Evolutionary conservation across 805 yeast species (phyloP), one percentile per base, ranked within the genome.

Genomic region (Yamadazyma endophytica): DNA sequence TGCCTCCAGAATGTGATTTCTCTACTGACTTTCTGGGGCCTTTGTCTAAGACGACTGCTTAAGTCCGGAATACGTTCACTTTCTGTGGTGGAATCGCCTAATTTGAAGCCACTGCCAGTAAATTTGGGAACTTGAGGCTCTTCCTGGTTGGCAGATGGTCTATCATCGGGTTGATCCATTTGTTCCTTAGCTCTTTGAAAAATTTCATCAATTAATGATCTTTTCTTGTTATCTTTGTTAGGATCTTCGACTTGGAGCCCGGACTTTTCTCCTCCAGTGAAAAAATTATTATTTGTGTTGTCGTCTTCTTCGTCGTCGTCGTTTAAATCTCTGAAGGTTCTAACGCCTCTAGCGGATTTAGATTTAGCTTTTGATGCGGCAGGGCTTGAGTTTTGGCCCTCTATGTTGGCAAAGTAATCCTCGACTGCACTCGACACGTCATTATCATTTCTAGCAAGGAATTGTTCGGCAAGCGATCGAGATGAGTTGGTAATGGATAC

Each of bases 1-100:
- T 92, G 90, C 45, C 79, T 82, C 98, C 98, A 92, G 55, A 92
- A 90, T 0, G 95, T 86, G 40, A 92, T 82, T 25, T 83, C 83
- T 50, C 97, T 73, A 12, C 73, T 70, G 4, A 82, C 96, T 36
- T 76, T 79, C 23, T 41, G 35, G 5, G 66, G 66, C 27, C 45
- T 46, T 26, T 43, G 42, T 4, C 50, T 47, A 13, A 32, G 15
- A 21, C 24, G 40, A 5, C 49, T 41, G 12, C 33, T 37, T 2
- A 68, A 55, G 39, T 68, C 70, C 7, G 49, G 55, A 14, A 62
- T 39, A n/a, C 35, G 35, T 38, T 58, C 57, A 31, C 64, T 64
- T 9, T 64, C 57, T 15, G 47, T 55, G 14, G 57, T 64, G 11
- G 66, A 65, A 29, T 70, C 74, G 17, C 79, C 81, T 38, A 68